Evolutionary conservation across 129 eudicot species (phyloP).

Genomic region (Ambrosia artemisiifolia): DNA sequence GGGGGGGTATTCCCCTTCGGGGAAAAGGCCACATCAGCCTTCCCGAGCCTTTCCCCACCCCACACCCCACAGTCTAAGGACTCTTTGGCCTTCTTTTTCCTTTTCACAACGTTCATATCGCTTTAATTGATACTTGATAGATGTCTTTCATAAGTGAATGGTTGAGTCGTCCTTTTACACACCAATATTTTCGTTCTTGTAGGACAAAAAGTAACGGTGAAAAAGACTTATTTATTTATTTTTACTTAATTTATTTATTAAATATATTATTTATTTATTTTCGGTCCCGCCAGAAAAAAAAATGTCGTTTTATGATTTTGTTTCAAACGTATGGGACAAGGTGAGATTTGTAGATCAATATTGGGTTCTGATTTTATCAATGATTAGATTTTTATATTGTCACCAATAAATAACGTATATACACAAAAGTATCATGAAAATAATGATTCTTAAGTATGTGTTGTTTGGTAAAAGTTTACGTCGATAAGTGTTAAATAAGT

Average conservation of each 20-base stretch:
- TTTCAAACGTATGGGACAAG: not conserved
- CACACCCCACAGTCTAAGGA: no score
- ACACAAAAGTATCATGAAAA: no score
- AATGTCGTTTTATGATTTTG: not conserved
- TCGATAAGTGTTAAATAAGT: no score
- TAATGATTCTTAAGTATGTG: no score
- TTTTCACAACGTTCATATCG: slow-evolving; percentile 11
- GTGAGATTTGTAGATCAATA: not conserved
- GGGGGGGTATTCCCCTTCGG: no score
- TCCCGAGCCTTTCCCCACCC: no score
- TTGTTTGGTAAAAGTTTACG: no score
- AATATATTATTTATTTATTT: not conserved
- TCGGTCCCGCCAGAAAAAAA: no score
- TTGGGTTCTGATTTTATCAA: not conserved
- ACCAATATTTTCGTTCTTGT: not conserved
- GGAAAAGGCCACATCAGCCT: no score
- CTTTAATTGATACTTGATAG: not conserved
- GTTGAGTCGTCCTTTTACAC: not conserved
- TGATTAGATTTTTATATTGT: no score
- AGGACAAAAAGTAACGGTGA: not conserved
- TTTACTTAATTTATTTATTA: no score
- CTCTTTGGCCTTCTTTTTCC: not conserved
- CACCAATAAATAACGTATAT: no score
- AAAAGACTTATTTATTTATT: not conserved
- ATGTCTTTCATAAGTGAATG: slow-evolving; percentile 17